Evolutionary conservation across 345 rosid species (phyloP).

Genomic region (Linum tenue): DNA sequence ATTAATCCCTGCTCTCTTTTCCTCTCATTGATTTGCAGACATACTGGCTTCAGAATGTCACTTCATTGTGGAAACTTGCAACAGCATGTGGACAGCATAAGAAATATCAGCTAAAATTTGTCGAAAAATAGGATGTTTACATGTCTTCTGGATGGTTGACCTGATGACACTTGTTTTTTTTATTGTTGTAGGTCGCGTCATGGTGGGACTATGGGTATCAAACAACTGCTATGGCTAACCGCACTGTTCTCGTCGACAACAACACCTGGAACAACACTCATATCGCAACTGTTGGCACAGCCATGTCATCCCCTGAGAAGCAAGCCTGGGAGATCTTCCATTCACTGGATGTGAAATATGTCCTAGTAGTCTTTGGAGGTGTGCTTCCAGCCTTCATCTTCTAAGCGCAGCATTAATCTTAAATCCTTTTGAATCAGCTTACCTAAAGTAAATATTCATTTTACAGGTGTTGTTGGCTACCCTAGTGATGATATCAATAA

Average conservation of each 20-base stretch:
- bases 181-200: slow-evolving; percentile 72
- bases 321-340: slow-evolving; percentile 97
- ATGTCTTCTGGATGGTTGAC: background rate
- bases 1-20: background rate
- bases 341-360: slow-evolving; percentile 97
- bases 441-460: background rate
- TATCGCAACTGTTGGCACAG: slow-evolving; percentile 99
- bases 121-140: too few relatives aligned
- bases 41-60: background rate
- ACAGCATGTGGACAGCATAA: background rate
- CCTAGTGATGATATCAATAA: slow-evolving; percentile 98
- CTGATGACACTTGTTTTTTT: background rate
- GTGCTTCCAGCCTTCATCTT: slow-evolving; percentile 20
- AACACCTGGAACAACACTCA: slow-evolving; percentile 99
- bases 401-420: background rate
- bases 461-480: slow-evolving; percentile 89
- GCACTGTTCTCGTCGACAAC: slow-evolving; percentile 97
- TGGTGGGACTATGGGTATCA: slow-evolving; percentile 99
- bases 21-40: background rate
- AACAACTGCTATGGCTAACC: slow-evolving; percentile 98
- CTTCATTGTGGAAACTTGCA: background rate
- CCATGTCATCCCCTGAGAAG: slow-evolving; percentile 99
- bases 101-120: background rate
- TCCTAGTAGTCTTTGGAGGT: slow-evolving; percentile 98
- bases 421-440: background rate